Conservation (phyloP, 164 flowering plant genomes). For the Annona cherimola region DNA sequence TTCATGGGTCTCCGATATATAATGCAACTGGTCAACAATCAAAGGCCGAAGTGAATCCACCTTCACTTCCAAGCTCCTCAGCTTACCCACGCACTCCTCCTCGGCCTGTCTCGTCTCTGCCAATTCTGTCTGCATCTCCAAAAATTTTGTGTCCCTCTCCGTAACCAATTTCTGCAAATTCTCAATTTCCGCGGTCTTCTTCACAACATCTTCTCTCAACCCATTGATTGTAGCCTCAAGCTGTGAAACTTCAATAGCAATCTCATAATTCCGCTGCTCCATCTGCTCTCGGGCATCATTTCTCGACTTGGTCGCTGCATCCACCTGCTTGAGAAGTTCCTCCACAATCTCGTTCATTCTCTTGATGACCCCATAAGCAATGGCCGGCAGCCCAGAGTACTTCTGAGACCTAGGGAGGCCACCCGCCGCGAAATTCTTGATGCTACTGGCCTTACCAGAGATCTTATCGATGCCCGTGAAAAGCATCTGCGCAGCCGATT, state of each 20-base stretch:
- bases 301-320: conserved; percentile 50
- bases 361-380: conserved; percentile 88
- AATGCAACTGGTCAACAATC: conserved; percentile 65
- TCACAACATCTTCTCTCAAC: conserved; percentile 58
- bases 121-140: conserved; percentile 47
- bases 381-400: conserved; percentile 70
- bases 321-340: conserved; percentile 72
- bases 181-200: conserved; percentile 41
- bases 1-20: conserved; percentile 59
- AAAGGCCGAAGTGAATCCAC: conserved; percentile 60
- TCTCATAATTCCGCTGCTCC: conserved; percentile 89
- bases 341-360: conserved; percentile 88
- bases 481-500: conserved; percentile 60
- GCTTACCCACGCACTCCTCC: conserved; percentile 42
- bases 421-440: conserved; percentile 52
- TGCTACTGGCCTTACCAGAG: conserved; percentile 60
- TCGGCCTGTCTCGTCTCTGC: conserved; percentile 40
- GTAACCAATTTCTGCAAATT: conserved; percentile 37
- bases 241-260: conserved; percentile 95
- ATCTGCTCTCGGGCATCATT: conserved; percentile 74
- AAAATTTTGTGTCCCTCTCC: conserved; percentile 47
- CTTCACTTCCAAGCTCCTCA: conserved; percentile 45
- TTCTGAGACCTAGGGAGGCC: conserved; percentile 79
- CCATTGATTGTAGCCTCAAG: conserved; percentile 76
- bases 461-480: conserved; percentile 84